phyloP scores from a whole-genome alignment of 495 filamentous ascomycete genomes.

The Neurospora tetrasperma region DNA sequence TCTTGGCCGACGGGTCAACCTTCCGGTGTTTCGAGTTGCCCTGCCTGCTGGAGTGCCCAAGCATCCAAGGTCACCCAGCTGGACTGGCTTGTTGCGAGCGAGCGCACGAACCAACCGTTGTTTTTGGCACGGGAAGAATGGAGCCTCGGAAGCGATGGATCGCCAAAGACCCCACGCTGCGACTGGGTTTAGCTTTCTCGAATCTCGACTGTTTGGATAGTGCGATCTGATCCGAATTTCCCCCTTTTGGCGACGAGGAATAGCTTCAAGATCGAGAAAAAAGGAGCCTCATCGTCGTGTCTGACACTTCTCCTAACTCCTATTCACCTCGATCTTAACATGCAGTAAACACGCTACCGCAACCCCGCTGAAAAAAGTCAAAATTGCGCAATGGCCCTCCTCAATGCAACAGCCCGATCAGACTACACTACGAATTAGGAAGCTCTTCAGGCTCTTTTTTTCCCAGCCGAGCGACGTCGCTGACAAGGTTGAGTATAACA shows the following conservation, averaged over 20 bases:
- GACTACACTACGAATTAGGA: not conserved
- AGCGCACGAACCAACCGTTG: not conserved
- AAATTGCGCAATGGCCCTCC: not conserved
- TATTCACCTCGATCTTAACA: not conserved
- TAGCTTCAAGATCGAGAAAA: not conserved
- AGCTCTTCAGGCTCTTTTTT: not conserved
- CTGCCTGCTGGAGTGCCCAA: not conserved
- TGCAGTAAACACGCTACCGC: not conserved
- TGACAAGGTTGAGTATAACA: not conserved
- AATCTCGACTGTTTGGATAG: not conserved
- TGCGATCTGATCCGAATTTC: not conserved
- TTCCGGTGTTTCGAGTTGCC: not conserved
- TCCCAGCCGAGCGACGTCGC: not conserved
- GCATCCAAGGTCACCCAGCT: not conserved
- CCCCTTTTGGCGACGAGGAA: not conserved
- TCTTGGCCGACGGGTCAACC: not conserved
- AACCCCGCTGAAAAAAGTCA: not conserved
- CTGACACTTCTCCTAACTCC: not conserved
- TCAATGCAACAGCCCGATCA: not conserved
- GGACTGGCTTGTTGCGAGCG: not conserved
- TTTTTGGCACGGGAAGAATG: slow-evolving; percentile 1
- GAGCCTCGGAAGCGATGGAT: not conserved
- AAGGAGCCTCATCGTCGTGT: not conserved
- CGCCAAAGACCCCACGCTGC: not conserved
- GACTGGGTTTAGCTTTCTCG: not conserved